Conservation (phyloP, 805 yeast species). For the Trichomonascus vanleenenianus region DNA sequence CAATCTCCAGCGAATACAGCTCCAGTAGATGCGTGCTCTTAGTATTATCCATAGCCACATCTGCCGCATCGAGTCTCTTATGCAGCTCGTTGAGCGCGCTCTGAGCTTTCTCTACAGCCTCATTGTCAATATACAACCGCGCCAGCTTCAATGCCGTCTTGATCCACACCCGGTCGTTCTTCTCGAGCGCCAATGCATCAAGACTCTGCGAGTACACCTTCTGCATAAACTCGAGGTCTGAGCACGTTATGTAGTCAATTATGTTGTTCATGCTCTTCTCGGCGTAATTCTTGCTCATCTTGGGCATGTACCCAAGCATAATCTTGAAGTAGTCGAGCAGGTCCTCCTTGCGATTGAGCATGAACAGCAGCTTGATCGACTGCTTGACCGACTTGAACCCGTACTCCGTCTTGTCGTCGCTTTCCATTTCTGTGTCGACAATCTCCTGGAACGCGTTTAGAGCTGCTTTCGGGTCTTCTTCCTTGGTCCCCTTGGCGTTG, state of each 20-base stretch:
- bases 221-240: slow-evolving; percentile 21
- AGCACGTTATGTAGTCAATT: slow-evolving; percentile 22
- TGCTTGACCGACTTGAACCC: slow-evolving; percentile 31
- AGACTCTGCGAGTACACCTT: slow-evolving; percentile 22
- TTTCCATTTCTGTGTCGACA: slow-evolving; percentile 14
- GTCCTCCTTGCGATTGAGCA: slow-evolving; percentile 13
- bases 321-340: slow-evolving; percentile 18
- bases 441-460: slow-evolving; percentile 24
- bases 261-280: slow-evolving; percentile 30
- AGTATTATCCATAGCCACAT: not conserved
- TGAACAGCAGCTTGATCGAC: slow-evolving; percentile 26
- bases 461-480: slow-evolving; percentile 29
- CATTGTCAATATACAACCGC: slow-evolving; percentile 22
- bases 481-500: slow-evolving; percentile 30
- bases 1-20: slow-evolving; percentile 58
- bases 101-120: slow-evolving; percentile 16
- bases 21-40: slow-evolving; percentile 40
- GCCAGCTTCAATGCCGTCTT: slow-evolving; percentile 28
- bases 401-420: slow-evolving; percentile 21
- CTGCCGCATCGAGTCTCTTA: not conserved
- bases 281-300: slow-evolving; percentile 25
- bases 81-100: slow-evolving; percentile 1
- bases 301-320: slow-evolving; percentile 15
- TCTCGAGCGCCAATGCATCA: slow-evolving; percentile 18
- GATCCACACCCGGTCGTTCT: slow-evolving; percentile 26